These are phyloP conservation scores for Trapa incisa DNA, from an alignment of 345 rosid species.

Conservation along the genomic window DNA sequence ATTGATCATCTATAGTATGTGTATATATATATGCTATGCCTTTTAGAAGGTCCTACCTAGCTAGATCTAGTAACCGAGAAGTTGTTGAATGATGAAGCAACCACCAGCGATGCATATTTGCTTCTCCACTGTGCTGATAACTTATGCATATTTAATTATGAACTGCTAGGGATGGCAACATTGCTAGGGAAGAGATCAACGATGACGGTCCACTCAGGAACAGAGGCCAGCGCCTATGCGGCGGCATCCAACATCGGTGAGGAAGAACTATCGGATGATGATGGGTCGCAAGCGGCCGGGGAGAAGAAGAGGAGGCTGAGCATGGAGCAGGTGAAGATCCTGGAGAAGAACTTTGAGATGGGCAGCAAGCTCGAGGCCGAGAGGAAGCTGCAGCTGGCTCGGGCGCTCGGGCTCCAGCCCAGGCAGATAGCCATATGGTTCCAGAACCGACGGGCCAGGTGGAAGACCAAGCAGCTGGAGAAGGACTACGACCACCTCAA, in stretches of 20 bases:
- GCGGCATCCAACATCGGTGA: slow-evolving; percentile 41
- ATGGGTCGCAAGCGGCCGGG: slow-evolving; percentile 73
- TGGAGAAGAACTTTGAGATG: slow-evolving; percentile 89
- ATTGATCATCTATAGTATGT: background rate
- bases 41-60: too few species aligned
- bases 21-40: too few species aligned
- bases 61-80: too few species aligned
- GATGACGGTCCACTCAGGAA: slow-evolving; percentile 48
- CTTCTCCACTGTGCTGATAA: background rate
- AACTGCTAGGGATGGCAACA: slow-evolving; percentile 59
- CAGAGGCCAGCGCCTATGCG: slow-evolving; percentile 42
- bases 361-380: slow-evolving; percentile 98
- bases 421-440: slow-evolving; percentile 98
- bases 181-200: slow-evolving; percentile 76
- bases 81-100: too few species aligned
- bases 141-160: background rate
- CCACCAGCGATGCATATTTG: too few species aligned
- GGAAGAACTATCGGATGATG: slow-evolving; percentile 71
- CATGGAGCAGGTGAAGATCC: slow-evolving; percentile 87
- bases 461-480: slow-evolving; percentile 97
- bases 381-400: slow-evolving; percentile 93
- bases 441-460: slow-evolving; percentile 91
- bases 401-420: slow-evolving; percentile 87
- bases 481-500: slow-evolving; percentile 86
- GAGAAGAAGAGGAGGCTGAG: slow-evolving; percentile 93